These are phyloP conservation scores for Cyclotella cryptica DNA, from an alignment of 108 stramenopile genomes.

Conservation along the genomic window DNA sequence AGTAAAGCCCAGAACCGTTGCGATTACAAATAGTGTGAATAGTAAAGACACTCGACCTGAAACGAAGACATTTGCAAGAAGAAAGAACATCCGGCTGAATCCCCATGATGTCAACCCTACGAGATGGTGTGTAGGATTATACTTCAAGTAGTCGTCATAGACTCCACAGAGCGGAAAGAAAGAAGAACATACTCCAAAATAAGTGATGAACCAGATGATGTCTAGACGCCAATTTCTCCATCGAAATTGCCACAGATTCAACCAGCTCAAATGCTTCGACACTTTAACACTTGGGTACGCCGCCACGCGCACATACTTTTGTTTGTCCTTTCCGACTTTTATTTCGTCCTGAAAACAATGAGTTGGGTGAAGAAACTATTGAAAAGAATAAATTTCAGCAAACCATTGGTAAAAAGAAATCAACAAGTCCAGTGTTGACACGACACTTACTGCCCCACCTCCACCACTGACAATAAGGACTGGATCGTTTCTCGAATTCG, in stretches of 20 bases:
- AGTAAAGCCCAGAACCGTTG: constrained; percentile 37
- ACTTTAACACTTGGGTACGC: constrained; percentile 58
- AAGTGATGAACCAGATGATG: constrained; percentile 55
- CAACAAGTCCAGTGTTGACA: background rate
- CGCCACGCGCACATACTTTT: constrained; percentile 50
- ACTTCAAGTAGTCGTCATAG: constrained; percentile 55
- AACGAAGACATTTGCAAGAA: constrained; percentile 47
- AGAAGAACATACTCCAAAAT: constrained; percentile 61
- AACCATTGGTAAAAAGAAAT: background rate
- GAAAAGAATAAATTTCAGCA: background rate
- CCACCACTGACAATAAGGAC: constrained; percentile 66
- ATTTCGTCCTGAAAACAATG: constrained; percentile 61
- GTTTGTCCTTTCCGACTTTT: constrained; percentile 48
- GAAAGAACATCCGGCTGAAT: constrained; percentile 25
- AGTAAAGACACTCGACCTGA: constrained; percentile 55
- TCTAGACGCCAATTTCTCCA: constrained; percentile 71
- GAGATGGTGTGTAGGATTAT: constrained; percentile 47
- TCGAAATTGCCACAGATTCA: constrained; percentile 68
- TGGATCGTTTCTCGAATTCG: constrained; percentile 29
- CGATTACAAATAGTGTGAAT: constrained; percentile 31
- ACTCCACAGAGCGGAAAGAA: constrained; percentile 72
- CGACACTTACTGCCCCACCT: constrained; percentile 60
- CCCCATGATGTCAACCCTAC: constrained; percentile 37
- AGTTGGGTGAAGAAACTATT: constrained; percentile 58
- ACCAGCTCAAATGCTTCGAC: constrained; percentile 56